phyloP scores from a whole-genome alignment of 75 land plant species.

The Adiantum capillusveneris region DNA sequence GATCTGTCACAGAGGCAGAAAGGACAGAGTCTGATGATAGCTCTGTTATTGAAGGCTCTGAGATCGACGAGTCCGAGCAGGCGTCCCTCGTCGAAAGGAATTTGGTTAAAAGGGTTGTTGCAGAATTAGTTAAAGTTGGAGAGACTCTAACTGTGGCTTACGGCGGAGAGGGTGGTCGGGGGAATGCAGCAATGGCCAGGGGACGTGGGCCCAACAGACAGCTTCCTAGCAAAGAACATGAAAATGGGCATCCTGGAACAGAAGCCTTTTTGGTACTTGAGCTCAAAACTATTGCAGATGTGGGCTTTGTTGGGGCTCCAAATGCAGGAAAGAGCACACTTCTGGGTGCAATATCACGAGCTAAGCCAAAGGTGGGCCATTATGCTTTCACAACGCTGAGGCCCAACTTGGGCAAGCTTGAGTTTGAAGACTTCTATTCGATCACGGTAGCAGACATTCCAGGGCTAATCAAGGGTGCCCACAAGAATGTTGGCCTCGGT shows the following conservation, averaged over 20 bases:
- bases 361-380: slow-evolving; percentile 73
- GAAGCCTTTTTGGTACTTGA: slow-evolving; percentile 65
- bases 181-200: slow-evolving; percentile 45
- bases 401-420: slow-evolving; percentile 82
- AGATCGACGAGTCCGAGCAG: neutral
- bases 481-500: slow-evolving; percentile 84
- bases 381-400: slow-evolving; percentile 93
- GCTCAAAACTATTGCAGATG: slow-evolving; percentile 90
- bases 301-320: slow-evolving; percentile 90
- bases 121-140: slow-evolving; percentile 70
- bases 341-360: slow-evolving; percentile 79
- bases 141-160: slow-evolving; percentile 62
- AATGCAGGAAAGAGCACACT: slow-evolving; percentile 98
- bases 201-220: slow-evolving; percentile 21
- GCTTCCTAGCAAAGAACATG: slow-evolving; percentile 26
- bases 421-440: slow-evolving; percentile 56
- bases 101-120: slow-evolving; percentile 39
- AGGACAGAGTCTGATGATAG: neutral
- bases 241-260: slow-evolving; percentile 56
- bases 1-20: slow-evolving; percentile 15
- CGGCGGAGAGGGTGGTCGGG: slow-evolving; percentile 89
- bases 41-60: neutral
- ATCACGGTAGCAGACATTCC: slow-evolving; percentile 91
- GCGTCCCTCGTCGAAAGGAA: neutral
- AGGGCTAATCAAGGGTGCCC: slow-evolving; percentile 91